These are phyloP conservation scores for Stagonosporopsis chrysanthemi DNA, from an alignment of 2,329 filamentous ascomycete genomes.

Conservation along the genomic window DNA sequence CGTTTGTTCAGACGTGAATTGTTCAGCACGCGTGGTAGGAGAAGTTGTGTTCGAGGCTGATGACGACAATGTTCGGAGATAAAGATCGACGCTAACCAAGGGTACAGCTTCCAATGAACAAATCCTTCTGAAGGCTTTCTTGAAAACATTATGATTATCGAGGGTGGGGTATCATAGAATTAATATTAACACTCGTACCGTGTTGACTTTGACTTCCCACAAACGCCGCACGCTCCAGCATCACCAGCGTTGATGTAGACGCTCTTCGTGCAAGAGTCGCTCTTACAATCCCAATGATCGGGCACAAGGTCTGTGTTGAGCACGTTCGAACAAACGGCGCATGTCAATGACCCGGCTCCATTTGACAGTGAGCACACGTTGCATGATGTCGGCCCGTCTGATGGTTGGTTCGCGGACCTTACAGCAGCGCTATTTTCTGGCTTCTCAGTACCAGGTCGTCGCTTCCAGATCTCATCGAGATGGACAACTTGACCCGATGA, in stretches of 20 bases:
- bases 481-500: slow-evolving; percentile 19
- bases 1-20: neutral
- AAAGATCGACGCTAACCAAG: slow-evolving; percentile 1
- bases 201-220: slow-evolving; percentile 53
- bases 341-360: slow-evolving; percentile 62
- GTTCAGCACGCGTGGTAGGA: neutral
- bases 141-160: neutral
- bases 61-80: slow-evolving; percentile 8
- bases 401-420: slow-evolving; percentile 6
- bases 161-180: neutral
- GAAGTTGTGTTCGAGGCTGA: neutral
- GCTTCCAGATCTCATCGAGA: slow-evolving; percentile 32
- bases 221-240: slow-evolving; percentile 73
- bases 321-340: slow-evolving; percentile 74
- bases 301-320: slow-evolving; percentile 63
- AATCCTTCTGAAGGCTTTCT: neutral
- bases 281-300: slow-evolving; percentile 70
- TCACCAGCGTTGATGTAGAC: slow-evolving; percentile 74
- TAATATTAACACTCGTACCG: neutral
- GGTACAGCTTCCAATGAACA: neutral
- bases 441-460: slow-evolving; percentile 13
- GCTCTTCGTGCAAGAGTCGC: slow-evolving; percentile 62
- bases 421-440: neutral
- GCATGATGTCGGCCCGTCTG: slow-evolving; percentile 51
- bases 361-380: slow-evolving; percentile 75